Evolutionary conservation across 805 yeast species (phyloP).

Genomic region (Kodamaea kaohsiungensis): DNA sequence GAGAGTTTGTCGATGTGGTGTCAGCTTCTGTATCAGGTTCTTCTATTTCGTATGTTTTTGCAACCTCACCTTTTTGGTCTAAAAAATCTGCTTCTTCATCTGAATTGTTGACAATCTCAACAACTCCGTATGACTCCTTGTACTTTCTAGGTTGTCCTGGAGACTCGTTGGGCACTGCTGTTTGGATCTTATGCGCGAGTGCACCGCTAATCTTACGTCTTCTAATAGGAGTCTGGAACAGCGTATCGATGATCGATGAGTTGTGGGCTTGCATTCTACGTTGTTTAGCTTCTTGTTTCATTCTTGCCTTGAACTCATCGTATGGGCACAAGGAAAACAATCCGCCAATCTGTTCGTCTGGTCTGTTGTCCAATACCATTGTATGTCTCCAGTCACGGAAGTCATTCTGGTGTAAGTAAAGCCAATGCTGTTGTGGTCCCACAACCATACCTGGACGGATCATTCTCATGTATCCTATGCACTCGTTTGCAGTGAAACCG

Average conservation of each 20-base stretch:
- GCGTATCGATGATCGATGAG: constrained; percentile 38
- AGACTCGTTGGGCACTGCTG: constrained; percentile 86
- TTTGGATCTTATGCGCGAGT: constrained; percentile 63
- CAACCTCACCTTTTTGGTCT: constrained; percentile 3
- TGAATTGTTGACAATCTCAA: constrained; percentile 44
- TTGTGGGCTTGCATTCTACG: constrained; percentile 32
- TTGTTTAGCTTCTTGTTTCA: constrained; percentile 44
- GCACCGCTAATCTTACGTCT: constrained; percentile 67
- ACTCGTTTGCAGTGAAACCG: constrained; percentile 96
- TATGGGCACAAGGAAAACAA: constrained; percentile 60
- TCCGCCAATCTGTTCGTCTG: constrained; percentile 69
- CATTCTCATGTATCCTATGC: constrained; percentile 95
- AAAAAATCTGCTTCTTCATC: constrained; percentile 39
- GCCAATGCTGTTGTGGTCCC: constrained; percentile 99
- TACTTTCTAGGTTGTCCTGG: constrained; percentile 96
- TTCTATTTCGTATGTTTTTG: constrained; percentile 8
- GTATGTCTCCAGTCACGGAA: constrained; percentile 96
- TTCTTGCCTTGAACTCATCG: constrained; percentile 60
- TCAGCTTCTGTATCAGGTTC: constrained; percentile 17
- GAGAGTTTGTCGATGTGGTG: constrained; percentile 18
- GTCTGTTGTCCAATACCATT: constrained; percentile 71
- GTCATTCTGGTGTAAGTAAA: constrained; percentile 92
- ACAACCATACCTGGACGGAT: constrained; percentile 99
- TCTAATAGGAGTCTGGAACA: constrained; percentile 75
- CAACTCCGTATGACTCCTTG: constrained; percentile 33